Evolutionary conservation across 2,329 filamentous ascomycete species (phyloP), one percentile per base, ranked within the genome.

Genomic region (Beauveria sp.): DNA sequence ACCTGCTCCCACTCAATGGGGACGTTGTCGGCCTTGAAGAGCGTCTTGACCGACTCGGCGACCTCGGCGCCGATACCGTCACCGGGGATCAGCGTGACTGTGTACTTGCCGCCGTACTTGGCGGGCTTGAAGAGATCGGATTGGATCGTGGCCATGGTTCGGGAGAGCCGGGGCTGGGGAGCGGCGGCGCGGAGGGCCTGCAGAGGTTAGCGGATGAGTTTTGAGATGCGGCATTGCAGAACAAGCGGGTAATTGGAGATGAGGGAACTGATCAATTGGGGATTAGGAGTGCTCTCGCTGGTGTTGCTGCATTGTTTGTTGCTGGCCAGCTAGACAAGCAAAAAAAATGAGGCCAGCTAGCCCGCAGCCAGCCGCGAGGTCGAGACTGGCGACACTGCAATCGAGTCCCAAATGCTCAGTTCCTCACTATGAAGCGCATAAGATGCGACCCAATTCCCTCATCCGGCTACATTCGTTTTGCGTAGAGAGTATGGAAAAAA

Each of bases 21-120:
- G 59, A 97, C 93, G 75, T 96, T 98, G 83, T 98, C 93, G 75
- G 93, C 93, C 86, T 97, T 98, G 88, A 98, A 98, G 78, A 99
- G 89, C 69, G 93, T 96, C 88, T 97, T 96, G 77, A 99, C 93
- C 66, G 91, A 95, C 81, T 98, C 93, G 71, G 93, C 92, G 65
- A 98, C 93, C 81, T 99, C 95, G 77, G 91, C 91, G 77, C 95
- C 95, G 75, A 99, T 96, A 82, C 95, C 95, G 73, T 99, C 95
- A 86, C 93, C 95, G 77, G 95, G 95, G 76, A 99, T 98, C 73
- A 99, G 84, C 67, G 93, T 97, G 70, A 97, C 93, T 43, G 95
- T 99, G 85, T 98, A 99, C 83, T 98, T 99, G 81, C 93, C 91
- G 77, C 95, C 95, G 78, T 93, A 98, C 85, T 98, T 95, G 81